Evolutionary conservation across 371 early-diverging fungal species (phyloP).

Genomic region (Mucor saturninus): DNA sequence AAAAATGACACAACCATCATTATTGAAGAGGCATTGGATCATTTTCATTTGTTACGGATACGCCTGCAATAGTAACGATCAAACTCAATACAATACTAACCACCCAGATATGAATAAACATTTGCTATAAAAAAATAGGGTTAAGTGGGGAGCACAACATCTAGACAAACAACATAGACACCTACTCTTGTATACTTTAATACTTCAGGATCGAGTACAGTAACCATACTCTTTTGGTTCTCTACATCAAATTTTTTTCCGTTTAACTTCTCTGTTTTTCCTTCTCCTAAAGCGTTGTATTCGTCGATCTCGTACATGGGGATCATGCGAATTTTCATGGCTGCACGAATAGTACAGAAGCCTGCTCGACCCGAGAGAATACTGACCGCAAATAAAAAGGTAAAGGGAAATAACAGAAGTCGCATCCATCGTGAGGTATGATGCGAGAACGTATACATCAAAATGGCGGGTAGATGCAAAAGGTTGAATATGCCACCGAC

Average conservation of each 20-base stretch:
- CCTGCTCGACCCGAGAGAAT: constrained; percentile 19
- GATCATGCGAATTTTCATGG: constrained; percentile 11
- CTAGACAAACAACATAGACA: neutral
- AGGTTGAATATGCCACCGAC: constrained; percentile 12
- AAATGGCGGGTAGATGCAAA: constrained; percentile 21
- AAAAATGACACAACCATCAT: neutral
- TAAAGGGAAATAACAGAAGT: constrained; percentile 16
- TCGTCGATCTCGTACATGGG: constrained; percentile 15
- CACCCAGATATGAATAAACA: constrained; percentile 20
- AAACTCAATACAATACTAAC: constrained; percentile 6
- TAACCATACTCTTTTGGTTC: constrained; percentile 6
- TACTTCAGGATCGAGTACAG: constrained; percentile 21
- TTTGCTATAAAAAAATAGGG: constrained; percentile 4
- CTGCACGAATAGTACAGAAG: constrained; percentile 23
- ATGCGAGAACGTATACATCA: constrained; percentile 21
- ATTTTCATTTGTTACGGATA: constrained; percentile 19
- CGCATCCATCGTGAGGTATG: constrained; percentile 20
- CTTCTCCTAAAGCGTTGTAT: constrained; percentile 7
- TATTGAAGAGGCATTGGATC: constrained; percentile 4
- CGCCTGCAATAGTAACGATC: constrained; percentile 8
- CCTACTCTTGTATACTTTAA: constrained; percentile 18
- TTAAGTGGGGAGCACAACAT: neutral
- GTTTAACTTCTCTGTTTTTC: constrained; percentile 1
- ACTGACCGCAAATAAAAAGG: constrained; percentile 9
- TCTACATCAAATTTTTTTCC: constrained; percentile 8